Base-by-base conservation (phyloP, 1,284 basidiomycete species). In the Ganoderma leucocontextum region DNA sequence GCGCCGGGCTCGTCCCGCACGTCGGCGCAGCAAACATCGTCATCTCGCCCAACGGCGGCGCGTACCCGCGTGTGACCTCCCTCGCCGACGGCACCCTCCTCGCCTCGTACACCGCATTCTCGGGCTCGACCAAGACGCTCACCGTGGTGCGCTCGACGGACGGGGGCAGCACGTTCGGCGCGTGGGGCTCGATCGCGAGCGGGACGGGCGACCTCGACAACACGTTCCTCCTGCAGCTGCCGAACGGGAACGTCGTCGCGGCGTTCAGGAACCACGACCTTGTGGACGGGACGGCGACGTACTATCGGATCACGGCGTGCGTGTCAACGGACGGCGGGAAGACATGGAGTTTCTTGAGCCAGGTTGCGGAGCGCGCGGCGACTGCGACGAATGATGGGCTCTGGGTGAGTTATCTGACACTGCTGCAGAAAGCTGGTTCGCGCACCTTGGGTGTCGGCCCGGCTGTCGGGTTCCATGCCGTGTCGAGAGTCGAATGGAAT, bases 1-100 rank as follows among this genome's bases (percentile, higher is more conserved):
- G 87, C 58, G 87, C 89, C 4, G 94, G 80, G 12, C 97, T 86
- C 76, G 93, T 84, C 72, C 91, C 85, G 70, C 92, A 95, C 7
- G 71, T 78, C 95, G 95, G 98, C 0, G 0, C 35, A 36, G 39
- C 41, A 9, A 36, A 61, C 33, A 53, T 67, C 66, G 38, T 59
- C 61, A 12, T 67, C 55, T 63, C 57, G 53, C 57, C 66, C n/a
- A n/a, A 17, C 42, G 61, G 61, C n/a, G 65, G 65, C 35, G 66
- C 52, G 33, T 67, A 67, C 57, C 66, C 66, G 29, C 66, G 66
- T 55, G n/a, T 63, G 53, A 44, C 66, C 7, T 3, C 33, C 36
- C 66, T 63, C 57, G 25, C 61, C 35, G 61, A 62, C 44, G 66
- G 66, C 36, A 39, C 55, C 9, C 25, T 67, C 47, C 62, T 67